Percentiles rank a stretch among this genome's conserved stretches.
These are phyloP conservation scores for Globisporangium sylvaticum DNA, from an alignment of 352 stramenopile species.

Conservation along the genomic window DNA sequence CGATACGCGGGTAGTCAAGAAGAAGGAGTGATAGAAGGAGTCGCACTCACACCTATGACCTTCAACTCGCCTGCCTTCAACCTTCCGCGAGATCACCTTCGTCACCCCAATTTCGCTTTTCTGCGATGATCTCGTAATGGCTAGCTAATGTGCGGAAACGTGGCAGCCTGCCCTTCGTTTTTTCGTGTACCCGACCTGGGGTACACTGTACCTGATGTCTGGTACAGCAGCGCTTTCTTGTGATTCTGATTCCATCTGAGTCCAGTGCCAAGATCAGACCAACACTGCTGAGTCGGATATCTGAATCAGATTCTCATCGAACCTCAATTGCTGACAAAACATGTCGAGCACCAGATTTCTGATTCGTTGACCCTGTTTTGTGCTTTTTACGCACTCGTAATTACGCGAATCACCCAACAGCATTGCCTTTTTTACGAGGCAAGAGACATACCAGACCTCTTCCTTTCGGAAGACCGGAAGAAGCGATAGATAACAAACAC, in stretches of 20 bases:
- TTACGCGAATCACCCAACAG: not conserved
- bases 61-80: not conserved
- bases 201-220: too few relatives aligned
- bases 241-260: not conserved
- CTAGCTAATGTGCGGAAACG: slow-evolving; percentile 7
- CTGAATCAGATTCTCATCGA: not conserved
- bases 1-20: not conserved
- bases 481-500: slow-evolving; percentile 1
- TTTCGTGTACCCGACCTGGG: not conserved
- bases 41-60: not conserved
- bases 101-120: not conserved
- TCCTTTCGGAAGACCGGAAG: not conserved
- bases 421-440: not conserved
- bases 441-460: not conserved
- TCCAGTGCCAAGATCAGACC: not conserved
- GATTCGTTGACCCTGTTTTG: not conserved
- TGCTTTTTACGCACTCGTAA: not conserved
- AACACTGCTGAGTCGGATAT: not conserved
- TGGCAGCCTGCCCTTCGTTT: not conserved
- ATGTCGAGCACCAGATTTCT: not conserved
- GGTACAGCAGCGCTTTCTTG: not conserved
- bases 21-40: not conserved
- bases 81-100: not conserved
- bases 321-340: not conserved
- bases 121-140: not conserved